Conservation (phyloP, 2,329 filamentous ascomycete genomes). For the Aureobasidium sp. region DNA sequence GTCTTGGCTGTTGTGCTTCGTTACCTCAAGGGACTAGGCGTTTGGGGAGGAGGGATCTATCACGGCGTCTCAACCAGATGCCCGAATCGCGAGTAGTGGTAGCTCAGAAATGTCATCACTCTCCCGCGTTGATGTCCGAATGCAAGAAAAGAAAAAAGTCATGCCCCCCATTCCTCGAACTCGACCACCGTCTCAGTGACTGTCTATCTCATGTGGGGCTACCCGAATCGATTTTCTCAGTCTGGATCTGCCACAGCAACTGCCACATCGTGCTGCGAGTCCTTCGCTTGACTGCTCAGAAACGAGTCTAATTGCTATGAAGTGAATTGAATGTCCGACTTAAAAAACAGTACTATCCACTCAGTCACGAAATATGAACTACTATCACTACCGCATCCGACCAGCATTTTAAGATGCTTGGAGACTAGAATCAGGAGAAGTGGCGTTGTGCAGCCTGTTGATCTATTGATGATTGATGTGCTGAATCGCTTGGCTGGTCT, state of each 20-base stretch:
- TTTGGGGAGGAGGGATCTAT: slow-evolving; percentile 18
- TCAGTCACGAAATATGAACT: not conserved
- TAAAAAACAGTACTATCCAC: not conserved
- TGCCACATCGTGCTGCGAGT: not conserved
- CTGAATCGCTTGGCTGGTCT: not conserved
- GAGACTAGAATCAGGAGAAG: not conserved
- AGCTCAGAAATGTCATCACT: slow-evolving; percentile 17
- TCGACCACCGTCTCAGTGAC: not conserved
- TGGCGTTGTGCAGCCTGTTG: too few relatives aligned
- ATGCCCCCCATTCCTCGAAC: not conserved
- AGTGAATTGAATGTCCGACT: not conserved
- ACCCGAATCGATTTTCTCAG: not conserved
- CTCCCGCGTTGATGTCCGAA: slow-evolving; percentile 15
- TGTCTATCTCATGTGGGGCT: not conserved
- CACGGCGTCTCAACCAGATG: slow-evolving; percentile 14
- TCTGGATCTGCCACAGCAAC: not conserved
- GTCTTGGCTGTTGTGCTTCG: slow-evolving; percentile 23
- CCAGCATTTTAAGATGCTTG: not conserved
- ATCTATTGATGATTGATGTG: not conserved
- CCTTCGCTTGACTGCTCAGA: not conserved
- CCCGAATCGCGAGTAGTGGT: slow-evolving; percentile 15
- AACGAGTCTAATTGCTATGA: not conserved
- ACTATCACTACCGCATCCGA: not conserved
- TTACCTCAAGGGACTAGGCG: slow-evolving; percentile 23
- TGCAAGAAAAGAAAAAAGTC: slow-evolving; percentile 14